Percentiles rank a stretch among this genome's conserved stretches.
Conservation (phyloP, 345 rosid genomes). For the Camelina laxa region DNA sequence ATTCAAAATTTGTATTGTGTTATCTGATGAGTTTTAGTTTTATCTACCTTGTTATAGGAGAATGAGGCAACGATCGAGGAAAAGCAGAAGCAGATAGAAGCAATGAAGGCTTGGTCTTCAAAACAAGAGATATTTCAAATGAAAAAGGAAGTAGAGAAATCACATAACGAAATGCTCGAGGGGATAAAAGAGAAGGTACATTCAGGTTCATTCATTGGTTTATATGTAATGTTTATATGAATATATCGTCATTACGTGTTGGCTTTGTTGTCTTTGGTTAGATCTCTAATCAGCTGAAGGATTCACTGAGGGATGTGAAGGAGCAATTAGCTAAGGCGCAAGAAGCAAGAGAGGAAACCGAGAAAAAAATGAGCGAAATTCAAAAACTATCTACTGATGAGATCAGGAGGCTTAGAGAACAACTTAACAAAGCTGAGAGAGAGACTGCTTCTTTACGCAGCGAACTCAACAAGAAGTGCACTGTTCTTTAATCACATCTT, state of each 20-base stretch:
- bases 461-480: slow-evolving; percentile 24
- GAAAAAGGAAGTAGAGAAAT: slow-evolving; percentile 32
- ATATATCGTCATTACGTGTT: not conserved
- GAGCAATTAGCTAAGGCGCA: slow-evolving; percentile 33
- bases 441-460: slow-evolving; percentile 27
- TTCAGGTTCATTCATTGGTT: not conserved
- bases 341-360: slow-evolving; percentile 24
- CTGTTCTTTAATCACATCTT: slow-evolving; percentile 15
- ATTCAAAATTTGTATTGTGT: not conserved
- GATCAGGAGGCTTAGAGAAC: slow-evolving; percentile 40
- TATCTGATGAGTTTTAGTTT: not conserved
- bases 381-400: slow-evolving; percentile 41
- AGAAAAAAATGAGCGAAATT: slow-evolving; percentile 30
- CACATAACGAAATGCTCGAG: slow-evolving; percentile 25
- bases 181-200: slow-evolving; percentile 36
- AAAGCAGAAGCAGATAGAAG: slow-evolving; percentile 30
- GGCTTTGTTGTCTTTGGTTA: slow-evolving; percentile 22
- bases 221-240: not conserved
- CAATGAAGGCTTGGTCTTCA: slow-evolving; percentile 12
- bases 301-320: slow-evolving; percentile 29
- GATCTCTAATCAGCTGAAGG: slow-evolving; percentile 37
- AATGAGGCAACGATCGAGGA: slow-evolving; percentile 2
- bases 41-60: slow-evolving; percentile 5
- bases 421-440: slow-evolving; percentile 42
- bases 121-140: slow-evolving; percentile 19